Evolutionary conservation across 306 rosid species (phyloP), one percentile per base, ranked within the genome.

Genomic region (Pyrus bretschneideri): DNA sequence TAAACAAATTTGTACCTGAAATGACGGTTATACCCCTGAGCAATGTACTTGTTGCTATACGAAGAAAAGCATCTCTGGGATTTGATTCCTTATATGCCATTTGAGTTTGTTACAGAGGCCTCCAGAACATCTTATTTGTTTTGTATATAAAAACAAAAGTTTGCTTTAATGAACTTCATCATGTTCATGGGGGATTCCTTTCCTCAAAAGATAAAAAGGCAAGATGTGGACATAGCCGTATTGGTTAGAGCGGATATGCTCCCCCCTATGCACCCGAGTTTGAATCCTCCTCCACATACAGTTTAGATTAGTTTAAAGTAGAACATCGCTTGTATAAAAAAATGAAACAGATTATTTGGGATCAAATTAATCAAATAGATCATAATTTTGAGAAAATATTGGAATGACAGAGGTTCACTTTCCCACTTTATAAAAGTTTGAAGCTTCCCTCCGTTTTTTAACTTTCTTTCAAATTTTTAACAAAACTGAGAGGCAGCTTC

Each of bases 401-500:
- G 38, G 69, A 40, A 61, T 44, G 58, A 11, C 30, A 30, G 64
- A 31, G 23, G 22, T 62, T 71, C 54, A 78, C 66, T 72, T 61
- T 78, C 30, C 46, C 74, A 51, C 77, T 78, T 84, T 62, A 75
- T 60, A 79, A 80, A 85, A 79, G 68, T 52, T 77, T 54, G 74
- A 80, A 82, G 78, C 73, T 89, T 85, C 76, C 78, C 80, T 83
- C 78, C 79, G 27, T 67, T 78, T 81, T 62, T 58, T 44, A 69
- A 6, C 46, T 57, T 22, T 60, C 35, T 73, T 78, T 35, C 57
- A 60, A 23, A 68, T 75, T 79, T 62, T 51, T 72, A 27, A 73
- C 77, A 83, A 76, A 69, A 33, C 23, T 72, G 65, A 42, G 79
- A 72, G 71, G 71, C 75, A 89, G 83, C 92, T 86, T 86, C 90